These are phyloP conservation scores for Actinidia arguta DNA, from an alignment of 179 eudicot species.

Conservation along the genomic window DNA sequence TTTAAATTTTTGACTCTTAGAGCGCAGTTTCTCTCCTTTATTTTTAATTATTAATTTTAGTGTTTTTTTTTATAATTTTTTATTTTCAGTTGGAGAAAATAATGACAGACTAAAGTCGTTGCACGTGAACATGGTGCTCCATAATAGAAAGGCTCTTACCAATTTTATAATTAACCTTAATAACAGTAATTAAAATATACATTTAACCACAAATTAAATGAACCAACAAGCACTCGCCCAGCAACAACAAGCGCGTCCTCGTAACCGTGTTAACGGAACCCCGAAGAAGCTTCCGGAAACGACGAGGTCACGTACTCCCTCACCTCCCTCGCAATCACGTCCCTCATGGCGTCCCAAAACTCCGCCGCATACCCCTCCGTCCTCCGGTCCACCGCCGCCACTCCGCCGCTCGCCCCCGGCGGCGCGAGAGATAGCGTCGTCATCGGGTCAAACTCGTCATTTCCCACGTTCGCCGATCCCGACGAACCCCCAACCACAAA, in stretches of 20 bases:
- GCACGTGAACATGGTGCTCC: too few relatives aligned
- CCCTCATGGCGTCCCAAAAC: conserved; percentile 65
- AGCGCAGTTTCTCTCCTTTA: too few relatives aligned
- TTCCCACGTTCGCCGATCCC: conserved; percentile 19
- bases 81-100: too few relatives aligned
- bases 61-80: too few relatives aligned
- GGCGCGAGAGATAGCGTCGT: conserved; percentile 50
- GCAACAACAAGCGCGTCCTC: not conserved
- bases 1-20: too few relatives aligned
- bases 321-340: conserved; percentile 62
- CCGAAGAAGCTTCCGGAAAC: conserved; percentile 36
- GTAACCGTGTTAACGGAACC: conserved; percentile 30
- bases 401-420: conserved; percentile 40
- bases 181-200: too few relatives aligned
- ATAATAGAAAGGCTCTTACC: too few relatives aligned
- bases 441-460: conserved; percentile 46
- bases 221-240: not conserved
- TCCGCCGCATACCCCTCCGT: conserved; percentile 30
- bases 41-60: too few relatives aligned
- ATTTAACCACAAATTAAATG: not conserved
- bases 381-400: conserved; percentile 32
- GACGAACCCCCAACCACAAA: not conserved
- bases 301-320: conserved; percentile 58
- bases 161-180: too few relatives aligned
- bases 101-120: too few relatives aligned